These are phyloP conservation scores for Solanum ossicruentum DNA, from an alignment of 257 asterid genomes.

Conservation along the genomic window DNA sequence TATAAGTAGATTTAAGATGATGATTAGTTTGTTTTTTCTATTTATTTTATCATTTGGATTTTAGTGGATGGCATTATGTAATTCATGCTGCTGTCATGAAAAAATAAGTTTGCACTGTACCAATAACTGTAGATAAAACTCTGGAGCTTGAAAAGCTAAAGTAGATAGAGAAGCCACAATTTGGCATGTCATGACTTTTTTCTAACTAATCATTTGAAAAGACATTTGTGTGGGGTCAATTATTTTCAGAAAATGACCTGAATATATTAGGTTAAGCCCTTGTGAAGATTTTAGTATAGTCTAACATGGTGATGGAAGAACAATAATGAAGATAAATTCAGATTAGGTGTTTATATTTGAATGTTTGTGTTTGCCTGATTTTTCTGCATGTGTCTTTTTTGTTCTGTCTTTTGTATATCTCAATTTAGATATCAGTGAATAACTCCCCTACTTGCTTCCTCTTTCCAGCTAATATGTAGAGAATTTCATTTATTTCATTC, in stretches of 20 bases:
- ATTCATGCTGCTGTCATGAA: not conserved
- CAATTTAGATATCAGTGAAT: not conserved
- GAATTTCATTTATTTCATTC: not conserved
- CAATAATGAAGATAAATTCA: not conserved
- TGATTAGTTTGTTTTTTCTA: not conserved
- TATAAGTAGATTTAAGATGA: not conserved
- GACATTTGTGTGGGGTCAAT: not conserved
- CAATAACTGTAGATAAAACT: not conserved
- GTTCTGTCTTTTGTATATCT: not conserved
- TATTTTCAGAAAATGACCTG: not conserved
- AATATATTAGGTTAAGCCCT: not conserved
- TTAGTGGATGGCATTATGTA: not conserved
- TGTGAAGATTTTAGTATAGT: not conserved
- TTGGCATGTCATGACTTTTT: not conserved
- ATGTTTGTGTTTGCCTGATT: not conserved
- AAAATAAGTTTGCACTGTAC: not conserved
- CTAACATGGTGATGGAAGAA: not conserved
- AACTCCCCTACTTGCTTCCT: not conserved
- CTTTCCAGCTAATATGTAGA: not conserved
- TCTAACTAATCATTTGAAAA: not conserved
- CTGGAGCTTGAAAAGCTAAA: not conserved
- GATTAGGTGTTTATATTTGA: not conserved
- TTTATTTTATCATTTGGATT: not conserved
- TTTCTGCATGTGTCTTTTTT: not conserved
- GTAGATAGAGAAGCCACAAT: not conserved